A percentile compares a stretch with the other conserved stretches of the same genome.
These are phyloP conservation scores for Chlorella vulgaris DNA, from an alignment of 139 green algal genomes.

Conservation along the genomic window DNA sequence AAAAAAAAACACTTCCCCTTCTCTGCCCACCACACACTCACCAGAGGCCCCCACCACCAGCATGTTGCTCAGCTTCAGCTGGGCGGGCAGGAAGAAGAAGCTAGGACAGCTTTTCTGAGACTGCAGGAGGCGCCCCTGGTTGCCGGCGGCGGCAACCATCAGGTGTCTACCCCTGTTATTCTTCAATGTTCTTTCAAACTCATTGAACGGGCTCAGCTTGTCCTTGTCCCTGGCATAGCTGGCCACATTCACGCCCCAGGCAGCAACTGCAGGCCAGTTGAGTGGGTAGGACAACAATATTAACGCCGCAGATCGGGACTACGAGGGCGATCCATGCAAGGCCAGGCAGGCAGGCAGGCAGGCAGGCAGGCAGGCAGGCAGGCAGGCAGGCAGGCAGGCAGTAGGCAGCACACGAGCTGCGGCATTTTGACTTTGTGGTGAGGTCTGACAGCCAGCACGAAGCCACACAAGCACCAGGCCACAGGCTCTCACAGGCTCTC, in stretches of 20 bases:
- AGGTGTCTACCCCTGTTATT: too few relatives aligned
- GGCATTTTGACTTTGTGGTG: too few relatives aligned
- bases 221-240: too few relatives aligned
- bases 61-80: not conserved
- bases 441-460: not conserved
- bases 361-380: not conserved
- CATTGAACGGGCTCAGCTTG: too few relatives aligned
- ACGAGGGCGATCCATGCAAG: not conserved
- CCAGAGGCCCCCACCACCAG: slow-evolving; percentile 7
- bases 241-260: too few relatives aligned
- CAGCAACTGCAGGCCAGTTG: not conserved
- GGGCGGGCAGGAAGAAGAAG: slow-evolving; percentile 3
- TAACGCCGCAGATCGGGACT: not conserved
- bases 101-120: not conserved
- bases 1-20: too few relatives aligned
- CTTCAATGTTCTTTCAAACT: not conserved
- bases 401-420: too few relatives aligned
- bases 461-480: not conserved
- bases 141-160: slow-evolving; percentile 3
- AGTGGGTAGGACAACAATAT: not conserved
- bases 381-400: not conserved
- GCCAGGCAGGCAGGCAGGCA: not conserved
- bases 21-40: not conserved
- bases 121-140: not conserved
- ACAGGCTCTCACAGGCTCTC: not conserved